A percentile compares a stretch with the other conserved stretches of the same genome.
phyloP scores from a whole-genome alignment of 345 rosid species.

The Leavenworthia alabamica region DNA sequence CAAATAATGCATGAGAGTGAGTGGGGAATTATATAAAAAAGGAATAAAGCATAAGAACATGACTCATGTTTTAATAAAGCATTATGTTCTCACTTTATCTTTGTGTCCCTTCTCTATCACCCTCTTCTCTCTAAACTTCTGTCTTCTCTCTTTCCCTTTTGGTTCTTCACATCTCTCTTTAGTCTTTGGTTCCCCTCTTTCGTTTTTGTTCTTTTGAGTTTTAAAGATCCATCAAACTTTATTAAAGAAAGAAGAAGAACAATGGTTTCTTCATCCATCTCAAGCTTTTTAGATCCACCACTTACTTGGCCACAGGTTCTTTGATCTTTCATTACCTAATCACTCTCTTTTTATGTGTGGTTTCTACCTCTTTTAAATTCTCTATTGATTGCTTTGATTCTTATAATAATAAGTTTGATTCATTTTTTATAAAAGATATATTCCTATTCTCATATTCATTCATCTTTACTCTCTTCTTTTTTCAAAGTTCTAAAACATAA shows the following conservation, averaged over 20 bases:
- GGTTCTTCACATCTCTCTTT: constrained; percentile 28
- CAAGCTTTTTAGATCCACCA: constrained; percentile 36
- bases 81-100: constrained; percentile 25
- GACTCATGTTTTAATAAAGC: constrained; percentile 28
- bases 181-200: constrained; percentile 29
- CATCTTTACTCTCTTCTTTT: constrained; percentile 26
- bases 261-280: constrained; percentile 32
- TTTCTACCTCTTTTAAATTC: constrained; percentile 15
- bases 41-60: constrained; percentile 26
- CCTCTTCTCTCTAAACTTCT: constrained; percentile 27
- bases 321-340: constrained; percentile 23
- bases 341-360: constrained; percentile 10
- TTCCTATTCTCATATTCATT: constrained; percentile 38
- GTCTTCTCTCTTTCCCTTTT: no score
- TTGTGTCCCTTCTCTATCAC: constrained; percentile 31
- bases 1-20: constrained; percentile 22
- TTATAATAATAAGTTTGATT: constrained; percentile 21
- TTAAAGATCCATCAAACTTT: constrained; percentile 37
- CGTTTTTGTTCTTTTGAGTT: constrained; percentile 33
- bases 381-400: constrained; percentile 25
- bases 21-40: constrained; percentile 7
- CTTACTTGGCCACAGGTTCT: constrained; percentile 33
- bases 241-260: constrained; percentile 33
- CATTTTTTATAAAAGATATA: constrained; percentile 28
- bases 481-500: constrained; percentile 18